Evolutionary conservation across 1,139 yeast genomes (phyloP).

Genomic region (Hansenula sp.): DNA sequence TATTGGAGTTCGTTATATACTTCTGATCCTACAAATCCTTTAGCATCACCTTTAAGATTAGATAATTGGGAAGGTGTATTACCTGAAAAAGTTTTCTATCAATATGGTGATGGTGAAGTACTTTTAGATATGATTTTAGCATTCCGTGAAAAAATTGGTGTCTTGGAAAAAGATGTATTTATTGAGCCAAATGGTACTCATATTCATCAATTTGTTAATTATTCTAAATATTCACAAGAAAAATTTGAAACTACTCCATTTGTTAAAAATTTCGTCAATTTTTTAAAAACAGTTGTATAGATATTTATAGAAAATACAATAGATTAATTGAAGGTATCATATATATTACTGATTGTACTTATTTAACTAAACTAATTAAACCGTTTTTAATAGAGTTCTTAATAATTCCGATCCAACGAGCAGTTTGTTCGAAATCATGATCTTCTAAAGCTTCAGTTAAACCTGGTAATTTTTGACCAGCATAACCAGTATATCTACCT

Average conservation of each 20-base stretch:
- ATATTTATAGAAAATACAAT: not conserved
- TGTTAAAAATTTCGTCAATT: not conserved
- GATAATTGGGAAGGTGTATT: conserved; percentile 31
- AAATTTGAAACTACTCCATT: not conserved
- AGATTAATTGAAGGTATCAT: not conserved
- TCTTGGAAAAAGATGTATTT: not conserved
- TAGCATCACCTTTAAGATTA: conserved; percentile 12
- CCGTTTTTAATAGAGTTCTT: conserved; percentile 28
- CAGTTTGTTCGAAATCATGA: conserved; percentile 44
- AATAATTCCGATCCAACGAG: conserved; percentile 54
- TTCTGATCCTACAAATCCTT: conserved; percentile 12
- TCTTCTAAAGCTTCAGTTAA: conserved; percentile 79
- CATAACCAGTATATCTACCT: conserved; percentile 82
- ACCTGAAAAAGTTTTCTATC: conserved; percentile 25
- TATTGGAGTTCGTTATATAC: conserved; percentile 29
- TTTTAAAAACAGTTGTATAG: not conserved
- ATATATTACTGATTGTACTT: not conserved
- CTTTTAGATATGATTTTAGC: conserved; percentile 24
- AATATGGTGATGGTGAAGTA: conserved; percentile 38
- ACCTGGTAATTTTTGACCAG: conserved; percentile 80
- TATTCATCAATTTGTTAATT: conserved; percentile 2
- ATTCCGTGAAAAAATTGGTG: not conserved
- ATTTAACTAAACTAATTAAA: conserved; percentile 4
- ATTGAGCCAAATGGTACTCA: conserved; percentile 12
- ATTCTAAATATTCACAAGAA: not conserved